Conservation (phyloP, 805 yeast species). For the Yarrowia divulgata region DNA sequence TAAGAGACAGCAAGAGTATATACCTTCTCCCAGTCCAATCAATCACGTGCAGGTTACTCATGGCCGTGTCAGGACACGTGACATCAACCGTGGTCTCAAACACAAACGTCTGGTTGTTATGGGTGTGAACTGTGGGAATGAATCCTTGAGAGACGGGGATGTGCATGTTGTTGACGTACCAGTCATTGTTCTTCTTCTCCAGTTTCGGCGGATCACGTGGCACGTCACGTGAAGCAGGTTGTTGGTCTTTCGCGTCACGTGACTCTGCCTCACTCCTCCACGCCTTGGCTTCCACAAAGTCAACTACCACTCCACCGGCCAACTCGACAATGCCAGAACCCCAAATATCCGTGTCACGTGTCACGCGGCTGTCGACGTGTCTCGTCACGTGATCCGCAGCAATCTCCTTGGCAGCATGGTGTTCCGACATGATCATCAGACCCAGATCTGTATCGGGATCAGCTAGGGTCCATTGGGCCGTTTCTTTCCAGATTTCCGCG, state of each 20-base stretch:
- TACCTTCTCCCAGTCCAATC: neutral
- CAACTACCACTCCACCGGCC: neutral
- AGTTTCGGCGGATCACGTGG: neutral
- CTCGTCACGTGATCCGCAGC: constrained; percentile 1
- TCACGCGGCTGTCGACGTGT: neutral
- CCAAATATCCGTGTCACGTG: constrained; percentile 21
- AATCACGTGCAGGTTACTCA: constrained; percentile 26
- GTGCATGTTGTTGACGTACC: neutral
- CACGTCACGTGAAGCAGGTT: too few species aligned
- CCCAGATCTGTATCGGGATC: constrained; percentile 31
- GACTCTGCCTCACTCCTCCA: neutral
- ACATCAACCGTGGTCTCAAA: constrained; percentile 8
- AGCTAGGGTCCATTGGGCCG: constrained; percentile 27
- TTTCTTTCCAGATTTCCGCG: constrained; percentile 35
- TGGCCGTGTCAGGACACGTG: constrained; percentile 18
- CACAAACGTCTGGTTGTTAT: constrained; percentile 9
- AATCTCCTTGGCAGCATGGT: neutral
- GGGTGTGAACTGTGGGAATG: constrained; percentile 5
- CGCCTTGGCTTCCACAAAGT: constrained; percentile 1
- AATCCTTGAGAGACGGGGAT: neutral
- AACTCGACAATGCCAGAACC: neutral
- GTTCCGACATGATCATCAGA: neutral
- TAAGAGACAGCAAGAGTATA: neutral
- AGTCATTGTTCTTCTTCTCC: neutral
- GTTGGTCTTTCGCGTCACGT: neutral